Evolutionary conservation across 345 rosid species (phyloP).

Genomic region (Pistacia atlantica): DNA sequence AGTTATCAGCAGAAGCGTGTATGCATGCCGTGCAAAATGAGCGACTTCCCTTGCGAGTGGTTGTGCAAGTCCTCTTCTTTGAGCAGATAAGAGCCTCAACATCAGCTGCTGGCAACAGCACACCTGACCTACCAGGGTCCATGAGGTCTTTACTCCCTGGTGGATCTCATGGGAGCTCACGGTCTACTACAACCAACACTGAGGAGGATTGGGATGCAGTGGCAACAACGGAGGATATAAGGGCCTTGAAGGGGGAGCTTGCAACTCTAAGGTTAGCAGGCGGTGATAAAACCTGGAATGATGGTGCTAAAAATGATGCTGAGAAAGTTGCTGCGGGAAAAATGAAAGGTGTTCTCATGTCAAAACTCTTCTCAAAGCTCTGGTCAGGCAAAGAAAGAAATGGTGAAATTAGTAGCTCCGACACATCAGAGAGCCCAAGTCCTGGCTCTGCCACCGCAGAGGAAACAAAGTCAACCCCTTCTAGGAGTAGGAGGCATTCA

Average conservation of each 20-base stretch:
- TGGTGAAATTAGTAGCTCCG: conserved; percentile 67
- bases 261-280: conserved; percentile 43
- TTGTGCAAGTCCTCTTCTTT: conserved; percentile 88
- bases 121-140: conserved; percentile 61
- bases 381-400: conserved; percentile 64
- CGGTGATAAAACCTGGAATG: conserved; percentile 27
- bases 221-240: conserved; percentile 70
- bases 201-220: conserved; percentile 94
- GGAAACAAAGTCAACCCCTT: conserved; percentile 74
- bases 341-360: conserved; percentile 61
- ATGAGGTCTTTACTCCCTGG: conserved; percentile 48
- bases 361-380: conserved; percentile 59
- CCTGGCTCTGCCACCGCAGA: conserved; percentile 56
- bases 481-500: conserved; percentile 70
- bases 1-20: conserved; percentile 77
- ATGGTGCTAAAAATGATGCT: conserved; percentile 31
- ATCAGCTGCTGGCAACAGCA: conserved; percentile 50
- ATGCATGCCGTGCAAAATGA: conserved; percentile 89
- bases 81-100: conserved; percentile 70
- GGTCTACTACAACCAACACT: conserved; percentile 73
- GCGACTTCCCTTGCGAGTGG: conserved; percentile 77
- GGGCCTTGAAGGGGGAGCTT: conserved; percentile 71
- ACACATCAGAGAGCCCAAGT: conserved; percentile 67
- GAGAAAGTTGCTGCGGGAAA: conserved; percentile 42
- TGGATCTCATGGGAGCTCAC: conserved; percentile 82